phyloP scores from a whole-genome alignment of 148 eudicot genomes.

The Bassia scoparia region DNA sequence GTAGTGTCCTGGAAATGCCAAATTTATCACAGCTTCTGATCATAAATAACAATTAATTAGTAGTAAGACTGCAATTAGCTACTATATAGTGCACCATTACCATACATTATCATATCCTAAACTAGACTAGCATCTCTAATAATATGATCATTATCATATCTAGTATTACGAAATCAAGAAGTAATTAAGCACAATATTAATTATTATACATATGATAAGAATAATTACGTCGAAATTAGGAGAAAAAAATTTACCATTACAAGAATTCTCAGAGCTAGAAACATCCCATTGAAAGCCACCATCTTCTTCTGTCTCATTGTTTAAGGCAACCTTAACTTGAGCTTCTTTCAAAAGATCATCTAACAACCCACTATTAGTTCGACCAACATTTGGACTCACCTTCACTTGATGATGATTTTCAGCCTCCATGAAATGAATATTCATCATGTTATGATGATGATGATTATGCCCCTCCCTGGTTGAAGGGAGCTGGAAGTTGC shows the following conservation, averaged over 20 bases:
- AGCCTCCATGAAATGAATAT: constrained; percentile 3
- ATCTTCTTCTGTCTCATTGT: constrained; percentile 27
- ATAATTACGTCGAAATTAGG: neutral
- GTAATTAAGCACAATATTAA: no score
- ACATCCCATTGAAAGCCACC: constrained; percentile 31
- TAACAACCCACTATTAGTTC: constrained; percentile 66
- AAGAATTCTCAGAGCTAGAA: constrained; percentile 48
- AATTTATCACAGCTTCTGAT: neutral
- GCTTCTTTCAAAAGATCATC: constrained; percentile 68
- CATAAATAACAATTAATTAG: neutral
- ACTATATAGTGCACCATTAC: constrained; percentile 19
- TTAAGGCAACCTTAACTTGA: constrained; percentile 34
- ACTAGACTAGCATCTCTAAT: no score
- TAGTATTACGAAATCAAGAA: no score
- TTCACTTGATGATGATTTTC: constrained; percentile 21
- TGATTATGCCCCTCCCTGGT: constrained; percentile 39
- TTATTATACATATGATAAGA: no score
- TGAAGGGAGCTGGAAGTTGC: constrained; percentile 67
- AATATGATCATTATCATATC: no score
- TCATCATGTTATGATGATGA: neutral
- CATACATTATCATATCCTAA: neutral
- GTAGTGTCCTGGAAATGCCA: constrained; percentile 6
- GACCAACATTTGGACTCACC: constrained; percentile 23
- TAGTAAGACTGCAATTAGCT: constrained; percentile 8
- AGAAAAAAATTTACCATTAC: constrained; percentile 38